Evolutionary conservation across 2,329 filamentous ascomycete species (phyloP).

Genomic region (Epichloe glyceriae): DNA sequence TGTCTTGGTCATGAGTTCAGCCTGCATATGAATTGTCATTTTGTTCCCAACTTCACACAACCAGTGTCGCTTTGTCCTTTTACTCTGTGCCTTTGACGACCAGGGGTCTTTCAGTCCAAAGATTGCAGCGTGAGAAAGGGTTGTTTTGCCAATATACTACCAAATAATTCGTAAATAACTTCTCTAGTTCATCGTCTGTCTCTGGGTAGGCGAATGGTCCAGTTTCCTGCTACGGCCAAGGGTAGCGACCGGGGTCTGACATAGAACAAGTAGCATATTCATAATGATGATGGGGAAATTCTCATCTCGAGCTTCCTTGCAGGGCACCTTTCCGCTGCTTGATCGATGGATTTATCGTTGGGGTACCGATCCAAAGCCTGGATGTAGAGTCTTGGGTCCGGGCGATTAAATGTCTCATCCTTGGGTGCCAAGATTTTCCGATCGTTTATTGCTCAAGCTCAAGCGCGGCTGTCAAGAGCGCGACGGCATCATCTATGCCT

Average conservation of each 20-base stretch:
- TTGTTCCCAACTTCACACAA: no score
- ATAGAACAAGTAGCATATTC: constrained; percentile 29
- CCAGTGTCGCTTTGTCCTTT: no score
- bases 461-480: constrained; percentile 16
- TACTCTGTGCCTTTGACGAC: constrained; percentile 44
- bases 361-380: constrained; percentile 24
- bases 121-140: no score
- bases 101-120: no score
- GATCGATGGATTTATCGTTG: constrained; percentile 24
- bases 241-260: not conserved
- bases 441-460: not conserved
- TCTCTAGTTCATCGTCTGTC: no score
- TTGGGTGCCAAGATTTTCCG: constrained; percentile 1
- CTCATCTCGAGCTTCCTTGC: constrained; percentile 24
- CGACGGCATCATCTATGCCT: constrained; percentile 28
- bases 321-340: constrained; percentile 19
- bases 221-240: no score
- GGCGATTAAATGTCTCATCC: constrained; percentile 10
- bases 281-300: constrained; percentile 24
- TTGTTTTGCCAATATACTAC: no score
- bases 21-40: no score
- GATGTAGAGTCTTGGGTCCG: constrained; percentile 18
- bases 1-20: no score
- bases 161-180: no score
- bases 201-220: no score